A percentile compares a stretch with the other conserved stretches of the same genome.
These are phyloP conservation scores for Puccinia sorghi DNA, from an alignment of 1,284 basidiomycete species.

Conservation along the genomic window DNA sequence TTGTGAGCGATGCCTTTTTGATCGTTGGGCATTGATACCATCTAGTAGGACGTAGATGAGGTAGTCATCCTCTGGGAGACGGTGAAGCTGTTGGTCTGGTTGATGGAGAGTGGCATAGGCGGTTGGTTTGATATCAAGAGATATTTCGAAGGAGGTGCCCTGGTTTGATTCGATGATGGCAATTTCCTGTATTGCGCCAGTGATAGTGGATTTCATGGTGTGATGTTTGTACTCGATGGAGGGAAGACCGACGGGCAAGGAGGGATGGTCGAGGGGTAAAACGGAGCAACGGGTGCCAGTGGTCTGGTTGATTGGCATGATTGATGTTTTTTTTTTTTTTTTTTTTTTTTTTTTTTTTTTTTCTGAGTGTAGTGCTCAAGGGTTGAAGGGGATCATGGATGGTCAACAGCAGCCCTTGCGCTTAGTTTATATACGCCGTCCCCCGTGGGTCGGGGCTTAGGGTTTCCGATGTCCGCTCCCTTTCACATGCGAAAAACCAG, in stretches of 20 bases:
- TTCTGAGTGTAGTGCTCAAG: no score
- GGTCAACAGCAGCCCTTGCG: no score
- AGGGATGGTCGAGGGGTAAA: slow-evolving; percentile 32
- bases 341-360: no score
- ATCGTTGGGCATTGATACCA: slow-evolving; percentile 28
- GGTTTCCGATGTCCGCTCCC: no score
- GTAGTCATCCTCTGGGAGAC: slow-evolving; percentile 24
- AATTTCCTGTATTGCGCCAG: slow-evolving; percentile 26
- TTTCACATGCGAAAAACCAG: no score
- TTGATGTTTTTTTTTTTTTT: no score
- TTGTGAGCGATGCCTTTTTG: slow-evolving; percentile 34
- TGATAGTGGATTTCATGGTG: slow-evolving; percentile 19
- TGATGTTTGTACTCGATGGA: slow-evolving; percentile 33
- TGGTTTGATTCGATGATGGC: slow-evolving; percentile 27
- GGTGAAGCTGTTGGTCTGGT: neutral
- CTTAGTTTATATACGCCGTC: no score
- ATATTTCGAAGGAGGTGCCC: slow-evolving; percentile 31
- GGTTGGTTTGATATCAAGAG: slow-evolving; percentile 18
- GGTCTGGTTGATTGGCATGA: slow-evolving; percentile 25
- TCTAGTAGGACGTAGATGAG: slow-evolving; percentile 34
- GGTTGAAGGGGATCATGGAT: no score
- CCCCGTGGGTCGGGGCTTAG: no score
- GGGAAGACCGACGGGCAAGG: neutral
- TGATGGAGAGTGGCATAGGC: slow-evolving; percentile 17
- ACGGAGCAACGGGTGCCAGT: slow-evolving; percentile 12